Percentiles rank a stretch among this genome's conserved stretches.
Evolutionary conservation across 495 filamentous ascomycete genomes (phyloP).

Genomic region (Aspergillus kassunensis): DNA sequence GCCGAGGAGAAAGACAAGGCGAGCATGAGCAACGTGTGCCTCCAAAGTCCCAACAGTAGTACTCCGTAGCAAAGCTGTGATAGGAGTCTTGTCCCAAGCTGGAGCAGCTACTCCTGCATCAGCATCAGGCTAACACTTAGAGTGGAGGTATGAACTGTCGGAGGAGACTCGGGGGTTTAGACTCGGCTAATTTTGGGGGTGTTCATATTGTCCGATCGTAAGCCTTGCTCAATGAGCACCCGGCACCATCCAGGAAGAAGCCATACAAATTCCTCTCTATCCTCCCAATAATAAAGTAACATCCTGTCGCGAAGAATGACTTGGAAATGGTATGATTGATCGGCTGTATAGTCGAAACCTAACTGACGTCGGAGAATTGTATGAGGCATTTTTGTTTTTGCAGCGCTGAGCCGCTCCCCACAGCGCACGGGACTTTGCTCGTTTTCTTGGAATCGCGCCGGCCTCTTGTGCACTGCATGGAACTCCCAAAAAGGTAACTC

Average conservation of each 20-base stretch:
- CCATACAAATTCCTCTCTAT: no score
- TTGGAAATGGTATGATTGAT: neutral
- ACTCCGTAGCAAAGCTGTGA: no score
- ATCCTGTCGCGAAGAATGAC: no score
- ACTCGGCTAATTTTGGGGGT: conserved; percentile 1
- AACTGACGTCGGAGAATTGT: neutral
- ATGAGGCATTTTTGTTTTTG: conserved; percentile 22
- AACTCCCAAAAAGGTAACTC: conserved; percentile 19
- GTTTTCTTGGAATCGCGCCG: conserved; percentile 13
- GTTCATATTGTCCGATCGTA: neutral
- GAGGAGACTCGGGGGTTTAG: neutral
- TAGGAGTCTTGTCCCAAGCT: neutral
- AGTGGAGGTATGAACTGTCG: conserved; percentile 6
- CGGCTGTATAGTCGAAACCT: neutral
- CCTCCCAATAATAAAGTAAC: no score
- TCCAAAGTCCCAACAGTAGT: no score
- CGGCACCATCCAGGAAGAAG: no score
- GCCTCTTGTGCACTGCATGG: conserved; percentile 12
- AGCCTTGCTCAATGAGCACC: no score
- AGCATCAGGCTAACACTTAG: neutral
- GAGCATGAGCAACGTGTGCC: neutral
- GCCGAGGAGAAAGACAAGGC: neutral
- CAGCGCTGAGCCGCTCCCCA: conserved; percentile 4
- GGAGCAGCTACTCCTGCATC: neutral
- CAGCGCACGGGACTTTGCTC: conserved; percentile 16